Evolutionary conservation across 352 stramenopile species (phyloP), one percentile per base, ranked within the genome.

Genomic region (Thalassiosira hispida): DNA sequence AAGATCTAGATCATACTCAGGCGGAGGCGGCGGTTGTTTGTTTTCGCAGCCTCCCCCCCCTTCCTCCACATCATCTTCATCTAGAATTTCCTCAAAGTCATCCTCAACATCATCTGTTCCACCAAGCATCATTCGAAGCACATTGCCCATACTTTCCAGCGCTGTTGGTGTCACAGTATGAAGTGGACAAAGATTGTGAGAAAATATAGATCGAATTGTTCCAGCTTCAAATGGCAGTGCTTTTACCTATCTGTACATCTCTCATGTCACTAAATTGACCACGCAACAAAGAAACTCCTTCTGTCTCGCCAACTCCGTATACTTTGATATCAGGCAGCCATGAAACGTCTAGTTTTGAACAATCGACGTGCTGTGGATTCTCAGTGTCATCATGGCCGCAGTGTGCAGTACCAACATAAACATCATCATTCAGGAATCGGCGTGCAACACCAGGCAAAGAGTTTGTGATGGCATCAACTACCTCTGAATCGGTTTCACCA

Each of bases 201-300:
- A 22, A 44, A 57, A 23, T 23, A 5, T 68, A 38, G 9, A 66
- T 2, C 14, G 7, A 33, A 35, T 27, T 27, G 57, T 20, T 60
- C 5, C 44, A 23, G 8, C 11, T n/a, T 40, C 8, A 52, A 55
- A 56, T 52, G 4, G 46, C 14, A 33, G 44, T 53, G 3, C 3
- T 27, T 49, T 65, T 42, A 77, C 68, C 57, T 65, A 83, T 83
- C 49, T 83, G 75, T n/a, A 83, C 75, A 65, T 83, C 75, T 68
- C 75, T 73, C 23, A 71, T 33, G 46, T 83, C 75, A 47, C 75
- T 71, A 71, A 83, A 83, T 61, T 77, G 25, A 18, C 75, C 75
- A 57, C 75, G 66, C 14, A 83, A 33, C 23, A 83, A 71, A 1
- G 75, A 83, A 22, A 64, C 44, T 16, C 75, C 75, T 23, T 70